These are phyloP conservation scores for Sugiyamaella smithiae DNA, from an alignment of 805 yeast species.

Conservation along the genomic window DNA sequence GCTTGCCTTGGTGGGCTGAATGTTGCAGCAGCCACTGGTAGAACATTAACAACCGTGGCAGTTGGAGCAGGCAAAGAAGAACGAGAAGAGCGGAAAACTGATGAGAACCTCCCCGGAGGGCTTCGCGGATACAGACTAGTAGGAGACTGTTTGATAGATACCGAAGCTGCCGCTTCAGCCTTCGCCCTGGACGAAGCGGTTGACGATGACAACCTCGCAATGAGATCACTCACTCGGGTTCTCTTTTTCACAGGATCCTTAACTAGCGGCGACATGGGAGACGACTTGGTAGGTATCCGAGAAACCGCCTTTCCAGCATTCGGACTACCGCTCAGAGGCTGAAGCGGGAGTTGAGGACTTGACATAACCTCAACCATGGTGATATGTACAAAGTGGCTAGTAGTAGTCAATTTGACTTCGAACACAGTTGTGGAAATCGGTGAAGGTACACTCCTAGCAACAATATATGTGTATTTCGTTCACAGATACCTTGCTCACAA, in stretches of 20 bases:
- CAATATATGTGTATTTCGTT: too few relatives aligned
- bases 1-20: background rate
- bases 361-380: too few relatives aligned
- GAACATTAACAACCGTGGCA: background rate
- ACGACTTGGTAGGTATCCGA: background rate
- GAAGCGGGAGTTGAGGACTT: too few relatives aligned
- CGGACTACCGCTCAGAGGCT: too few relatives aligned
- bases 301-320: background rate
- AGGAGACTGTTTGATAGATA: background rate
- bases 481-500: too few relatives aligned
- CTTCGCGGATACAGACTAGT: background rate
- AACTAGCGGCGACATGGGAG: background rate
- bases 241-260: conserved; percentile 13
- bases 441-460: too few relatives aligned
- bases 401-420: too few relatives aligned
- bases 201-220: conserved; percentile 32
- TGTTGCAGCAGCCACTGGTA: background rate
- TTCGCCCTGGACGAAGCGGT: conserved; percentile 31
- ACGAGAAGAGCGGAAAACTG: conserved; percentile 4
- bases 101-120: background rate
- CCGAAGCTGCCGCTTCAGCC: conserved; percentile 11
- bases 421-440: too few relatives aligned
- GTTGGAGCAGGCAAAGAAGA: background rate
- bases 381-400: too few relatives aligned
- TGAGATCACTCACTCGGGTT: conserved; percentile 30